A percentile compares a stretch with the other conserved stretches of the same genome.
Evolutionary conservation across 495 filamentous ascomycete genomes (phyloP).

Genomic region (Neurospora sp.): DNA sequence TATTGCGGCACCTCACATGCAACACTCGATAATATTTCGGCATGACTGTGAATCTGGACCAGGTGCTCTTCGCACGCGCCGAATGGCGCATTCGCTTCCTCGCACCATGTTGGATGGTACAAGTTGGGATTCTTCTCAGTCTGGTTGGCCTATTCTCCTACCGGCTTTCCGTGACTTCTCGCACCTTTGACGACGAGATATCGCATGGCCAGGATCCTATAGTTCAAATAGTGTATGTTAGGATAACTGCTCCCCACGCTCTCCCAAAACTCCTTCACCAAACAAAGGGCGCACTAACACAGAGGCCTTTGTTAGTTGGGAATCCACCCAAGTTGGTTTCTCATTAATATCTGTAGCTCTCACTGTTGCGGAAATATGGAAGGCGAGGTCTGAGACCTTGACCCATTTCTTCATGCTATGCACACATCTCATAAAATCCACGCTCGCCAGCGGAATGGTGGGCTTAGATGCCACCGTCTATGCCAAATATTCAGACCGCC

Average conservation of each 20-base stretch:
- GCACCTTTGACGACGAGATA: slow-evolving; percentile 27
- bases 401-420: slow-evolving; percentile 36
- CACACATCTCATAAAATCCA: slow-evolving; percentile 33
- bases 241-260: not conserved
- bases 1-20: not conserved
- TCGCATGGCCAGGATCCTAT: slow-evolving; percentile 24
- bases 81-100: slow-evolving; percentile 31
- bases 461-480: slow-evolving; percentile 36
- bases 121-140: slow-evolving; percentile 27
- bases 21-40: not conserved
- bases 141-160: slow-evolving; percentile 39
- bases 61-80: slow-evolving; percentile 32
- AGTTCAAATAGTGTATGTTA: slow-evolving; percentile 38
- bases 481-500: slow-evolving; percentile 21
- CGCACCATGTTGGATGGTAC: slow-evolving; percentile 29
- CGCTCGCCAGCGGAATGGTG: slow-evolving; percentile 28
- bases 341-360: slow-evolving; percentile 30
- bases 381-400: slow-evolving; percentile 30
- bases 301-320: slow-evolving; percentile 25
- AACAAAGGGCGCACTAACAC: not conserved
- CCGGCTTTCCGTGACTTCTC: slow-evolving; percentile 31
- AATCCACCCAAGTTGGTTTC: slow-evolving; percentile 33
- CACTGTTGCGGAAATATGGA: slow-evolving; percentile 30
- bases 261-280: not conserved
- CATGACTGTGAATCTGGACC: slow-evolving; percentile 26